phyloP scores from a whole-genome alignment of 1,284 basidiomycete genomes.

The Blastosporella zonata region DNA sequence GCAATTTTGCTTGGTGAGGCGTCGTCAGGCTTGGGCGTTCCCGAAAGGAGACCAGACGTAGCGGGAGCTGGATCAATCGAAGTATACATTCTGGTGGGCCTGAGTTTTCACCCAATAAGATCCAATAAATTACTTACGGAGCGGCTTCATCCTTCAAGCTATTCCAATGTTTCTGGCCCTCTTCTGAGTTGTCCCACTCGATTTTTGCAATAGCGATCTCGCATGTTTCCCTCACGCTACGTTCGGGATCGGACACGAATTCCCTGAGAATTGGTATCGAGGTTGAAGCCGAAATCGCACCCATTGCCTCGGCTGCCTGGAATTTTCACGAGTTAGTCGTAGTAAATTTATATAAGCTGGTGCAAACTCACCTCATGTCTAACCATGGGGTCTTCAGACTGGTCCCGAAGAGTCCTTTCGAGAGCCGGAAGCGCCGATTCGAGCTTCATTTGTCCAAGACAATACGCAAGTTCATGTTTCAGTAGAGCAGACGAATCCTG shows the following conservation, averaged over 20 bases:
- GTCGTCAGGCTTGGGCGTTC: slow-evolving; percentile 47
- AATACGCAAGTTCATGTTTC: slow-evolving; percentile 98
- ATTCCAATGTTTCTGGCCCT: slow-evolving; percentile 51
- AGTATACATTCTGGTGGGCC: slow-evolving; percentile 51
- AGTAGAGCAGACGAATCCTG: slow-evolving; percentile 86
- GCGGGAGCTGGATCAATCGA: slow-evolving; percentile 96
- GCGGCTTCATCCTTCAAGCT: slow-evolving; percentile 32
- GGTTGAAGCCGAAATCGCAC: slow-evolving; percentile 76
- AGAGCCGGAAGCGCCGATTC: slow-evolving; percentile 76
- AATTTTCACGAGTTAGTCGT: slow-evolving; percentile 4
- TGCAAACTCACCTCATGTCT: slow-evolving; percentile 78
- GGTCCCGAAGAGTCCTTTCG: slow-evolving; percentile 70
- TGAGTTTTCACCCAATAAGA: background rate
- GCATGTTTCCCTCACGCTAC: slow-evolving; percentile 93
- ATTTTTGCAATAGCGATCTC: slow-evolving; percentile 97
- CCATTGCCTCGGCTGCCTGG: slow-evolving; percentile 96
- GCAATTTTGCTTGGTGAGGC: slow-evolving; percentile 46
- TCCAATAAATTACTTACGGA: slow-evolving; percentile 32
- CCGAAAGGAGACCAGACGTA: slow-evolving; percentile 57
- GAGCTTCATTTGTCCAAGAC: slow-evolving; percentile 89
- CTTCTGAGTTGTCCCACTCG: slow-evolving; percentile 84
- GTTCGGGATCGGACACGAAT: slow-evolving; percentile 73
- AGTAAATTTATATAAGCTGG: slow-evolving; percentile 12
- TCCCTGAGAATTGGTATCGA: slow-evolving; percentile 74
- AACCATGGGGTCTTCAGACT: slow-evolving; percentile 91